Conservation (phyloP, 805 yeast species). For the Candida jianshihensis region DNA sequence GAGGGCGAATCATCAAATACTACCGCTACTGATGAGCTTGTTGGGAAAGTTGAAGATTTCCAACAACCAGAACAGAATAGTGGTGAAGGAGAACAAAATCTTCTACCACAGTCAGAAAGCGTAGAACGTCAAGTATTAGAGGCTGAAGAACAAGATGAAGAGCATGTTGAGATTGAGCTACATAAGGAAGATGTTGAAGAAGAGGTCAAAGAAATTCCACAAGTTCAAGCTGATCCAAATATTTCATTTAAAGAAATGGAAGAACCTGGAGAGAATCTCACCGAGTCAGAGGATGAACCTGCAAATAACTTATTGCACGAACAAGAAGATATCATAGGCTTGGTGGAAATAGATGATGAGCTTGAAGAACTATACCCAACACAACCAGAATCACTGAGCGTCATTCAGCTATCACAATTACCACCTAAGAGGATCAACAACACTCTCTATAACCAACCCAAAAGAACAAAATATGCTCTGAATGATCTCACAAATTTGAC, state of each 20-base stretch:
- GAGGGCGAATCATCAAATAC: neutral
- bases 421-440: neutral
- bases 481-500: neutral
- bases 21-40: neutral
- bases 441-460: neutral
- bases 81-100: neutral
- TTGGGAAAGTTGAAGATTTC: no score
- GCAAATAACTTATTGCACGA: neutral
- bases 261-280: neutral
- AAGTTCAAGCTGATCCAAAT: neutral
- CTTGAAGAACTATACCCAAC: conserved; percentile 23
- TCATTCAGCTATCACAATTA: conserved; percentile 16
- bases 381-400: conserved; percentile 19
- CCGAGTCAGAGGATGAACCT: conserved; percentile 1
- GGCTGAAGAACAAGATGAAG: no score
- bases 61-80: no score
- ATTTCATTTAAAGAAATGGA: conserved; percentile 1
- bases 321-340: neutral
- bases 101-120: no score
- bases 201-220: neutral
- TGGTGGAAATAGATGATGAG: conserved; percentile 18
- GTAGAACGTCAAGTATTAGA: no score
- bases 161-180: neutral
- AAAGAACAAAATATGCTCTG: neutral
- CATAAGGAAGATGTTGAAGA: neutral